phyloP scores from a whole-genome alignment of 2,329 filamentous ascomycete genomes.

The Grosmannia serpens region DNA sequence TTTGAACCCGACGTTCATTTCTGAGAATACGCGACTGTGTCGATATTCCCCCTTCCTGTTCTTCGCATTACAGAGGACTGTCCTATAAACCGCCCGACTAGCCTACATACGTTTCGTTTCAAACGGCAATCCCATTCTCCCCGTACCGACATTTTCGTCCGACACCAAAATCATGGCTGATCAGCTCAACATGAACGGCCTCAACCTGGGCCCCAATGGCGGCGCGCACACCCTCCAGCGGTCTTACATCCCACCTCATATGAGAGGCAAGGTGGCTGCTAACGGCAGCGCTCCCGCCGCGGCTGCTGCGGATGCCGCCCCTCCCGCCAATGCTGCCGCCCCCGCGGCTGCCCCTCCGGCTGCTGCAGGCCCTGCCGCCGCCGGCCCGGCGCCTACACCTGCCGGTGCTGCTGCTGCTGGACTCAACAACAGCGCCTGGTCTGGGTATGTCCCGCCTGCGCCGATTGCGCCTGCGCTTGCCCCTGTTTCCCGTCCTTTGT shows the following conservation, averaged over 20 bases:
- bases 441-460: slow-evolving; percentile 36
- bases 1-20: slow-evolving; percentile 10
- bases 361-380: slow-evolving; percentile 4
- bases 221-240: slow-evolving; percentile 30
- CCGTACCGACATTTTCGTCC: not conserved
- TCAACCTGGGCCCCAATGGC: slow-evolving; percentile 46
- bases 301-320: slow-evolving; percentile 13
- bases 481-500: slow-evolving; percentile 7
- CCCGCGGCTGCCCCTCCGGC: not conserved
- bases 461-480: not conserved
- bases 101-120: not conserved
- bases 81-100: no score
- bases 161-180: slow-evolving; percentile 57
- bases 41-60: not conserved
- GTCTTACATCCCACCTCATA: slow-evolving; percentile 79
- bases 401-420: slow-evolving; percentile 24
- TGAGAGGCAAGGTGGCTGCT: slow-evolving; percentile 46
- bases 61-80: not conserved
- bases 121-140: not conserved
- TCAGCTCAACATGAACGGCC: slow-evolving; percentile 70
- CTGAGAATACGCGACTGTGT: slow-evolving; percentile 11
- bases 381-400: not conserved
- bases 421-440: slow-evolving; percentile 54
- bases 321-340: slow-evolving; percentile 11
- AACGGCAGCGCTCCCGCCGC: slow-evolving; percentile 10